These are phyloP conservation scores for Cytospora chrysosperma DNA, from an alignment of 2,329 filamentous ascomycete genomes.

Conservation along the genomic window DNA sequence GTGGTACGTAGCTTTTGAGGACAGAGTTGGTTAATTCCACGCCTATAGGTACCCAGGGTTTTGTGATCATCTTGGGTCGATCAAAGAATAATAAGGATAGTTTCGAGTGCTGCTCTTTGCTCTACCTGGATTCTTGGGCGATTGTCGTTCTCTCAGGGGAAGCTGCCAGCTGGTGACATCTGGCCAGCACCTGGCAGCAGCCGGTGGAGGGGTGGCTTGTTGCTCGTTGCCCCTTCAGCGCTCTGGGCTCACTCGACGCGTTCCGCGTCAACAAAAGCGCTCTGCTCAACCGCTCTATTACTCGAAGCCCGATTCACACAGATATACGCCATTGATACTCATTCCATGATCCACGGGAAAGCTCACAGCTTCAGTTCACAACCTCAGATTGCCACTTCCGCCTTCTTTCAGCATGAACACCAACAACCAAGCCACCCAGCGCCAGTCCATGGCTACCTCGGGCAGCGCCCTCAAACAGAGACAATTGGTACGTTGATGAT, in stretches of 20 bases:
- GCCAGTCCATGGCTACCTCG: constrained; percentile 38
- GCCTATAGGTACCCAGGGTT: background rate
- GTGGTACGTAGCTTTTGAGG: background rate
- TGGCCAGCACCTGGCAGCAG: background rate
- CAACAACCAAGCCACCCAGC: constrained; percentile 30
- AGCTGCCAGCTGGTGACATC: constrained; percentile 1
- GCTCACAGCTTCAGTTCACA: background rate
- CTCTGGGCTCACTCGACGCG: background rate
- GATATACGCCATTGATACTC: background rate
- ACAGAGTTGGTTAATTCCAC: no score
- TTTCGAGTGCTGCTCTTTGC: background rate
- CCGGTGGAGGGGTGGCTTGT: background rate
- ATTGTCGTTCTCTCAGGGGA: background rate
- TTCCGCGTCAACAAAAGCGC: background rate
- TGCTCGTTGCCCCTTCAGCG: background rate
- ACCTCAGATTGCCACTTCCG: background rate
- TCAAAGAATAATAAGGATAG: background rate
- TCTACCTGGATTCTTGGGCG: background rate
- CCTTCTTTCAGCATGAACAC: constrained; percentile 28
- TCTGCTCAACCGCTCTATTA: constrained; percentile 3
- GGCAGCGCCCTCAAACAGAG: constrained; percentile 49
- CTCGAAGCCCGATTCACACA: background rate
- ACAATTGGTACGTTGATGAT: constrained; percentile 43
- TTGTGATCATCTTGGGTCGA: no score
- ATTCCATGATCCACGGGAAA: background rate